Conservation (phyloP, 1,139 yeast genomes). For the Torulaspora pretoriensis region DNA sequence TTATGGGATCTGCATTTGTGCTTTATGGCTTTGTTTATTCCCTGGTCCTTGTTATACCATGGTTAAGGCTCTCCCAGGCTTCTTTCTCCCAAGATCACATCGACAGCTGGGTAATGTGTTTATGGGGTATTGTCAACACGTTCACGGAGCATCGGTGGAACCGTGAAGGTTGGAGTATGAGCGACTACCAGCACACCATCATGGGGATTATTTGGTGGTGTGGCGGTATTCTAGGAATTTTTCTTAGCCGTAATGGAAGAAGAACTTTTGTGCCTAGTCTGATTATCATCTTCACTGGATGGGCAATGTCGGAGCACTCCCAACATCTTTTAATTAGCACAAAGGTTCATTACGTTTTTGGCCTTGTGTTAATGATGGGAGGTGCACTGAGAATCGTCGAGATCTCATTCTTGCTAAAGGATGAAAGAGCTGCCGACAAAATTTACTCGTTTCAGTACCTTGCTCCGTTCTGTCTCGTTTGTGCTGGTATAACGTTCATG, state of each 20-base stretch:
- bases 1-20: constrained; percentile 89
- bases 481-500: constrained; percentile 82
- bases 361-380: constrained; percentile 71
- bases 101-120: constrained; percentile 73
- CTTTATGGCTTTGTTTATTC: constrained; percentile 69
- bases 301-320: constrained; percentile 87
- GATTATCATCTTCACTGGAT: constrained; percentile 81
- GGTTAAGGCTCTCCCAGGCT: constrained; percentile 49
- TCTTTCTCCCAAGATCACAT: constrained; percentile 75
- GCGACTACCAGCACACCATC: constrained; percentile 88
- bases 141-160: constrained; percentile 98
- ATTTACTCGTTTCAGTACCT: constrained; percentile 74
- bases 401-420: constrained; percentile 63
- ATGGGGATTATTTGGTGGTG: constrained; percentile 98
- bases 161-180: constrained; percentile 76
- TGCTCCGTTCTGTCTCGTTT: constrained; percentile 73
- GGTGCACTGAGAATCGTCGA: constrained; percentile 74
- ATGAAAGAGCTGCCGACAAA: constrained; percentile 48
- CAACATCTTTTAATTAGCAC: constrained; percentile 75
- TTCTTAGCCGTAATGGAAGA: constrained; percentile 56
- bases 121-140: constrained; percentile 90
- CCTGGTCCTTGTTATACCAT: constrained; percentile 64
- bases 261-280: constrained; percentile 79
- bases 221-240: constrained; percentile 82
- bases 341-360: constrained; percentile 82